Evolutionary conservation across 164 flowering plant genomes (phyloP).

Genomic region (Litsea cubeba): DNA sequence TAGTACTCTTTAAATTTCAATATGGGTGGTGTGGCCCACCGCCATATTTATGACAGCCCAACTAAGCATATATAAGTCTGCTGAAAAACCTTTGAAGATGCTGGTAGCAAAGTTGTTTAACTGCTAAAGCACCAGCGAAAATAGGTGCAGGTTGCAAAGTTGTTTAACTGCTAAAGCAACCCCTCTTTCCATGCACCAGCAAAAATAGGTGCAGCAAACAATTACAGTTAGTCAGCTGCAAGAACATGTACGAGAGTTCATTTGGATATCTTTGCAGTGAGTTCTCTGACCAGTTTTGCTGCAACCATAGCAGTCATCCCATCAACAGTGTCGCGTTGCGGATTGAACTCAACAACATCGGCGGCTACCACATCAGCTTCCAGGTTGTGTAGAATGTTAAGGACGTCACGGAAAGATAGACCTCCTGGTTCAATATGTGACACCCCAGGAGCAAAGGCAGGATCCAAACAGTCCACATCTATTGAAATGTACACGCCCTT

Average conservation of each 20-base stretch:
- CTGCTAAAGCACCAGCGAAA: not conserved
- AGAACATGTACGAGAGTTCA: slow-evolving; percentile 14
- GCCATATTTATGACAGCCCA: not conserved
- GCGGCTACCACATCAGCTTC: slow-evolving; percentile 88
- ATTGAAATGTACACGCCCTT: slow-evolving; percentile 92
- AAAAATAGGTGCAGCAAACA: slow-evolving; percentile 4
- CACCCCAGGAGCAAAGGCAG: slow-evolving; percentile 98
- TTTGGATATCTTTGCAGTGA: slow-evolving; percentile 82
- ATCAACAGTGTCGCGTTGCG: slow-evolving; percentile 98
- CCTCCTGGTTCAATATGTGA: slow-evolving; percentile 99
- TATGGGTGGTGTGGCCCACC: not conserved
- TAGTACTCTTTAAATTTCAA: too few species aligned
- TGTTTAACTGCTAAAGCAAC: not conserved
- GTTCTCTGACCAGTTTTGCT: slow-evolving; percentile 90
- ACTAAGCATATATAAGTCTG: not conserved
- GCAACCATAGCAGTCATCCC: slow-evolving; percentile 99
- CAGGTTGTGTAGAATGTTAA: slow-evolving; percentile 90
- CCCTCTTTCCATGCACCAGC: not conserved
- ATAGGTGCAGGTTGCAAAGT: not conserved
- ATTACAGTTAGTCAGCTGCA: not conserved
- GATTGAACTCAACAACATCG: slow-evolving; percentile 96
- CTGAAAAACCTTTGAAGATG: not conserved
- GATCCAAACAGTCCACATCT: slow-evolving; percentile 92
- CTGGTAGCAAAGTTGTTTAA: not conserved
- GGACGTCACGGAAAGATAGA: slow-evolving; percentile 90